Base-by-base conservation (phyloP, 768 basidiomycete genomes). In the Boletus speciosus region DNA sequence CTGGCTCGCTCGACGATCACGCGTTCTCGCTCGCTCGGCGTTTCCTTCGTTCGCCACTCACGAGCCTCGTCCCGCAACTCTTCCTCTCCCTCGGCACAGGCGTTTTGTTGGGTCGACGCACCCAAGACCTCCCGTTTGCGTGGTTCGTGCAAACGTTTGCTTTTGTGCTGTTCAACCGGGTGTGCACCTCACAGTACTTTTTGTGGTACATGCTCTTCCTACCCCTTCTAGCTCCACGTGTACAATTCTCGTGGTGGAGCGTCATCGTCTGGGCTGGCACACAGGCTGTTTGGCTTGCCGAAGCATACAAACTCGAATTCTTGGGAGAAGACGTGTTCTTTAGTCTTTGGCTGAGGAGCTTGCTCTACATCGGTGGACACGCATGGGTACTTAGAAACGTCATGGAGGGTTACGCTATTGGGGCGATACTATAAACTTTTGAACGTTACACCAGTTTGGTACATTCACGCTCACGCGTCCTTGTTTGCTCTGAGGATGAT, bases 151-250 rank as follows among this genome's bases (percentile, higher is more conserved):
- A 98, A 71, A 98, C 97, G 2, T 80, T 80, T 36, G 74, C 81
- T 0, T 98, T 99, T 64, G 95, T 98, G n/a, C 73, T 93, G 8
- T 96, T 98, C 76, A 99, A 98, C 70, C 95, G 96, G 71, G 97
- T 99, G 47, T 97, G 95, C 80, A 99, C 97, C 0, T 97, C 94
- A 0, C 71, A 98, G 90, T 99, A 99, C 70, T 99, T 98, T 73
- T 77, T 96, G 37, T 99, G 97, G 97, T 98, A 94, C 67, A 82
- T 93, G 14, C 82, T 93, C 47, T 82, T 98, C 56, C 71, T 98
- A 0, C 94, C 96, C 0, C 78, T 93, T 3, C 75, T 96, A 23
- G 78, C 93, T 4, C 88, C 93, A 0, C 77, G 73, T 3, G 71
- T 97, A 0, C 69, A 73, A 1, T 75, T 92, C 42, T 75, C 84